Conservation (phyloP, 2,329 filamentous ascomycete species). For the Cercospora sp. region DNA sequence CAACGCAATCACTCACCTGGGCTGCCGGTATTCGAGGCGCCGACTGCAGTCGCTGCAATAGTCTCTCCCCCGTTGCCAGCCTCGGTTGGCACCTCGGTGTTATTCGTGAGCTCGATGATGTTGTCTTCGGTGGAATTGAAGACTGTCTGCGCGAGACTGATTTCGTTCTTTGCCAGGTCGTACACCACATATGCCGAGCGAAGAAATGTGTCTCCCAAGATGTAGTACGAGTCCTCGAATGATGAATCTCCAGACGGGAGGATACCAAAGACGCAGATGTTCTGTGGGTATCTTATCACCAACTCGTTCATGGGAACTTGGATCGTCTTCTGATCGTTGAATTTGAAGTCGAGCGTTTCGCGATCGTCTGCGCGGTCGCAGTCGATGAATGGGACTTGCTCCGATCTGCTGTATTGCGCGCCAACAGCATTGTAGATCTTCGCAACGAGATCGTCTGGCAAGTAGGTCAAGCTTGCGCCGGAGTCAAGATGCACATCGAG, state of each 20-base stretch:
- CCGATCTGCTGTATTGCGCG: slow-evolving; percentile 43
- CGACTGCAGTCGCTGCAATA: slow-evolving; percentile 12
- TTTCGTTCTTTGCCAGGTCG: slow-evolving; percentile 60
- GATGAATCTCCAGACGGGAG: slow-evolving; percentile 47
- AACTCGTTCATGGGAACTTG: slow-evolving; percentile 57
- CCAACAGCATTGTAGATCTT: slow-evolving; percentile 44
- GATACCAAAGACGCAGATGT: slow-evolving; percentile 17
- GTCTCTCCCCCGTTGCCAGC: slow-evolving; percentile 15
- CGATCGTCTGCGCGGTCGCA: slow-evolving; percentile 44
- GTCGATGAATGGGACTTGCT: slow-evolving; percentile 36
- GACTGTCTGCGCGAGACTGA: slow-evolving; percentile 61
- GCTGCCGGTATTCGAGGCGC: slow-evolving; percentile 7
- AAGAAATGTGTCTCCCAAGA: slow-evolving; percentile 65
- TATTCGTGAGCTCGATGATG: slow-evolving; percentile 54
- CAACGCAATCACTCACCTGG: slow-evolving; percentile 8
- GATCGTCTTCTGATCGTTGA: slow-evolving; percentile 54
- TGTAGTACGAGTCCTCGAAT: slow-evolving; percentile 50
- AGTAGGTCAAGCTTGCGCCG: slow-evolving; percentile 69
- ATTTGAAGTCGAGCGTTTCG: slow-evolving; percentile 57
- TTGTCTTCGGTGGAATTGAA: slow-evolving; percentile 57
- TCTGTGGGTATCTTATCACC: slow-evolving; percentile 46
- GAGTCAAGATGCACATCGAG: slow-evolving; percentile 61
- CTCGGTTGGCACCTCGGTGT: slow-evolving; percentile 8
- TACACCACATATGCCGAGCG: slow-evolving; percentile 65
- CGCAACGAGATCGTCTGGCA: slow-evolving; percentile 61